Base-by-base conservation (phyloP, 1,284 basidiomycete species). In the Athelia psychrophila region DNA sequence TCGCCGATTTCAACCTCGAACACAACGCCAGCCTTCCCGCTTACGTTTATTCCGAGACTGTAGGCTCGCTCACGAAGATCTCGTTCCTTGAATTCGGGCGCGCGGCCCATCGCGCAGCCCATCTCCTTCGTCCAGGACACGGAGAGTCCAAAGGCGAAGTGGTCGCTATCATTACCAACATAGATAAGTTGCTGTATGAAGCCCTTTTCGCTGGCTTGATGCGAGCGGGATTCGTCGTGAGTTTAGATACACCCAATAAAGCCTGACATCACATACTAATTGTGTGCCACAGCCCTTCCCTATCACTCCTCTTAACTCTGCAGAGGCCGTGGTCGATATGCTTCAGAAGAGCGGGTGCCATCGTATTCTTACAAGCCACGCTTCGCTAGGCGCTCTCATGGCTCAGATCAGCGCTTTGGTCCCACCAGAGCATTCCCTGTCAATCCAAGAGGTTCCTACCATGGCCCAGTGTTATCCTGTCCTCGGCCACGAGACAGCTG, bases 251-350 rank as follows among this genome's bases (percentile, higher is more conserved):
- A 55, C 18, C 66, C 25, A 47, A 9, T 47, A 9, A 6, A n/a
- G n/a, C 8, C 38, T 42, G 23, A 46, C 24, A 23, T 46, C 23
- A n/a, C 13, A 20, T 50, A n/a, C n/a, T n/a, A n/a, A n/a, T n/a
- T n/a, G n/a, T n/a, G n/a, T n/a, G n/a, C 19, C 13, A 3, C 22
- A 65, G 65, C 61, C 64, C 0, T 65, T 68, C 47, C 64, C 62
- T 0, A 70, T 75, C 47, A 72, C 74, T 0, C 68, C 64, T 3
- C 66, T 70, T 2, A 73, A 72, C 48, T 67, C 72, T 1, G 47
- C 67, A 0, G 60, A 66, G 3, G 70, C 71, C 0, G 55, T 73
- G 4, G 51, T 55, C 2, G 60, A 71, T 48, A 59, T 75, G 51
- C 54, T 74, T 46, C 56, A 51, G 48, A 66, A 62, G 51, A 64